Base-by-base conservation (phyloP, 2,329 filamentous ascomycete species). In the Paecilomyces fulvus region DNA sequence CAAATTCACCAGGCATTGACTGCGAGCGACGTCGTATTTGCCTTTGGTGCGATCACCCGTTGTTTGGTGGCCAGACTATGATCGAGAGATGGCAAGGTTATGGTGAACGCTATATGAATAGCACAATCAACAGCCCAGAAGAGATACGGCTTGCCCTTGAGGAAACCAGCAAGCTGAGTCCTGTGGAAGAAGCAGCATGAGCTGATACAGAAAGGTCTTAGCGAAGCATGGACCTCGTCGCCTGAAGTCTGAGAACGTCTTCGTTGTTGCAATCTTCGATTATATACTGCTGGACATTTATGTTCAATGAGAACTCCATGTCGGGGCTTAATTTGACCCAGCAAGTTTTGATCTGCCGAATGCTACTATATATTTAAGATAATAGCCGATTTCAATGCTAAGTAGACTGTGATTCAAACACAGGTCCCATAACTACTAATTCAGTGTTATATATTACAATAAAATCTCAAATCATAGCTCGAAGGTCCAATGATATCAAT, bases 31-130 rank as follows among this genome's bases (percentile, higher is more conserved):
- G 66, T n/a, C 61, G 65, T 31, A 63, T 70, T 20, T 70, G 67
- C 57, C 58, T 70, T 3, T 70, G 67, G 67, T 70, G 67, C 53
- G 57, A 66, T 57, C 61, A 64, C 52, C 61, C 63, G 12, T 17
- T 59, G 10, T 55, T 49, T 30, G 53, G 55, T 14, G 49, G 52
- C 11, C 48, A 51, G 33, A 49, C 30, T 48, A 53, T 56, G 43
- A 37, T 28, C 17, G 46, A 58, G 51, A 53, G 51, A 49, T 49
- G 56, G 21, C 54, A 56, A 28, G 51, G 31, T 20, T 58, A 58
- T 54, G 56, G 30, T 21, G 48, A 49, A n/a, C 48, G 48, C 3
- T 49, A 49, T 28, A 49, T 28, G 21, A 49, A 23, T 12, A 25
- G 48, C 25, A 28, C 21, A n/a, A 25, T 49, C 12, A 25, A 49